Percentiles rank a stretch among this genome's conserved stretches.
Evolutionary conservation across 768 basidiomycete genomes (phyloP).

Genomic region (Suillus ampliporus): DNA sequence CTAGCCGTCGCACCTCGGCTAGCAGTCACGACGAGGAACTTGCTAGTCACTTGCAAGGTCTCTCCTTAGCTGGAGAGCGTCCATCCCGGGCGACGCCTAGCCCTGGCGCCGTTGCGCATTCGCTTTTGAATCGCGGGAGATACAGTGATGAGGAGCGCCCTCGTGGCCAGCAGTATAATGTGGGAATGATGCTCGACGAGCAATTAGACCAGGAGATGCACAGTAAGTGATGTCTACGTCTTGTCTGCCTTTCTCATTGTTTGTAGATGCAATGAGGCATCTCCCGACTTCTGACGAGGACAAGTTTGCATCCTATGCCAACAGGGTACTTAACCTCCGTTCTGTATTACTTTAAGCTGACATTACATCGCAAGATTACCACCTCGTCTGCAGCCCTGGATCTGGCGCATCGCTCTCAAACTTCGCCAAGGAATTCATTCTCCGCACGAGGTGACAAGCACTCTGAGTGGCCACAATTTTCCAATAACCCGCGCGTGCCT

Average conservation of each 20-base stretch:
- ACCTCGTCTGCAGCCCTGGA: conserved; percentile 92
- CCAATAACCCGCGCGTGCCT: conserved; percentile 62
- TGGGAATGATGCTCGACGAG: conserved; percentile 91
- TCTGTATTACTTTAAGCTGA: conserved; percentile 14
- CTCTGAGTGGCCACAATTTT: conserved; percentile 95
- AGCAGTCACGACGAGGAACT: conserved; percentile 87
- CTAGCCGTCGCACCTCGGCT: conserved; percentile 87
- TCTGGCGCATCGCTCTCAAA: conserved; percentile 87
- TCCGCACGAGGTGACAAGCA: conserved; percentile 68
- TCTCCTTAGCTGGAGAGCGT: conserved; percentile 70
- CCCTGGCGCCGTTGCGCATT: conserved; percentile 55
- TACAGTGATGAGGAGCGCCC: conserved; percentile 64
- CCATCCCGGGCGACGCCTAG: conserved; percentile 61
- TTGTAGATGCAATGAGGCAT: conserved; percentile 83
- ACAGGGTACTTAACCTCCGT: conserved; percentile 53
- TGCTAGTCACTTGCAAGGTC: conserved; percentile 73
- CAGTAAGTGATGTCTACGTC: conserved; percentile 56
- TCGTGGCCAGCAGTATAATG: conserved; percentile 69
- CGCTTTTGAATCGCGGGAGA: conserved; percentile 57
- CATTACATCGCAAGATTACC: conserved; percentile 57
- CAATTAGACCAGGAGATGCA: conserved; percentile 95
- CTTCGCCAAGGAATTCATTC: conserved; percentile 69
- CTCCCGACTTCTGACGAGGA: conserved; percentile 89
- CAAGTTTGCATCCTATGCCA: conserved; percentile 72
- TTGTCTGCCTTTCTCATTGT: conserved; percentile 21